phyloP scores from a whole-genome alignment of 176 grass and related monocot species.

The Pontederia crassipes region DNA sequence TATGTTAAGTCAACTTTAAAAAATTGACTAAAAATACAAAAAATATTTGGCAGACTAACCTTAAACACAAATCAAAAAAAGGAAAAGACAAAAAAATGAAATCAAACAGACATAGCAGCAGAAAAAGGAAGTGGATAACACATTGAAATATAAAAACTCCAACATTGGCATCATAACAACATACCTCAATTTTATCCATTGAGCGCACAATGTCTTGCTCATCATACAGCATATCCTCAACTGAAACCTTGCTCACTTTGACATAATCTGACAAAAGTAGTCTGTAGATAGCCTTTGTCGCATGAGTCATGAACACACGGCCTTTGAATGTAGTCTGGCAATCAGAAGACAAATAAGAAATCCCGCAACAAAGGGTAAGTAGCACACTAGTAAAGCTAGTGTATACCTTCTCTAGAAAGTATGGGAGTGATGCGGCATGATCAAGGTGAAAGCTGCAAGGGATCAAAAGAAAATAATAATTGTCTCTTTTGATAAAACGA shows the following conservation, averaged over 20 bases:
- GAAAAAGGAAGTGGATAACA: background rate
- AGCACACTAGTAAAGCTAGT: background rate
- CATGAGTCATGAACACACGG: constrained; percentile 90
- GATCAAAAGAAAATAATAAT: background rate
- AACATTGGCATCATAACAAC: background rate
- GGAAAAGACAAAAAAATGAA: no score
- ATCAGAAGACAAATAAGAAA: constrained; percentile 10
- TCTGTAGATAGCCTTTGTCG: constrained; percentile 91
- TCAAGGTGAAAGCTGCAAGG: constrained; percentile 83
- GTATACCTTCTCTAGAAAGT: constrained; percentile 88
- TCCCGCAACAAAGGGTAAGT: background rate
- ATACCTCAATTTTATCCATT: constrained; percentile 90
- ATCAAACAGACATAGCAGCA: background rate
- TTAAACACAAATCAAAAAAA: no score
- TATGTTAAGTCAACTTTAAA: no score
- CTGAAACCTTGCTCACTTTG: constrained; percentile 95
- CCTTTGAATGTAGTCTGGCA: constrained; percentile 80
- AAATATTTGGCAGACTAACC: no score
- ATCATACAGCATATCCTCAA: constrained; percentile 86
- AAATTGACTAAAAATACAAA: no score
- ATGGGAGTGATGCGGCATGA: constrained; percentile 86
- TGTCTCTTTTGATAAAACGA: background rate
- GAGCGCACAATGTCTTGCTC: constrained; percentile 78
- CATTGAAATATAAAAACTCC: background rate
- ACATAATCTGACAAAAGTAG: constrained; percentile 78